These are phyloP conservation scores for Colletotrichum salicis DNA, from an alignment of 2,329 filamentous ascomycete genomes.

Conservation along the genomic window DNA sequence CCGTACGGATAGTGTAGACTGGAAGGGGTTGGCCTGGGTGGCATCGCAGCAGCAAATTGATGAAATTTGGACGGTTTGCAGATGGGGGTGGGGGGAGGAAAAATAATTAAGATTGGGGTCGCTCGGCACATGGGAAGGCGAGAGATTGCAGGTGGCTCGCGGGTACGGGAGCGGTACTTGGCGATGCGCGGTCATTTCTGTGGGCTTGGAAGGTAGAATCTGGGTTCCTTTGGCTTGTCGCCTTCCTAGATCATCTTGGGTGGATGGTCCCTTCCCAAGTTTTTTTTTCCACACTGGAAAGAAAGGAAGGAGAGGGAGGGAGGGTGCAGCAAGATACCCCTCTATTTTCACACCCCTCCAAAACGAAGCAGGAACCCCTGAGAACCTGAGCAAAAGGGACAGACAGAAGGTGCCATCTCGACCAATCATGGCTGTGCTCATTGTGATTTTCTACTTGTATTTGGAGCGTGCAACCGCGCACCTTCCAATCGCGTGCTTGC, in stretches of 20 bases:
- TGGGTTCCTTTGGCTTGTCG: neutral
- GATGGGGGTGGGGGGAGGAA: neutral
- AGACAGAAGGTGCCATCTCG: neutral
- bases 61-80: slow-evolving; percentile 8
- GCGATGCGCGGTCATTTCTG: neutral
- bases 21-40: neutral
- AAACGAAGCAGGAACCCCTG: neutral
- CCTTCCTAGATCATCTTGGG: neutral
- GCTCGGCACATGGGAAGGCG: slow-evolving; percentile 25
- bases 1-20: neutral
- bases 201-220: neutral
- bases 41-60: slow-evolving; percentile 16
- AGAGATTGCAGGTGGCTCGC: slow-evolving; percentile 19
- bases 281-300: neutral
- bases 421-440: neutral
- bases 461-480: neutral
- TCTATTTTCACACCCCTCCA: slow-evolving; percentile 9
- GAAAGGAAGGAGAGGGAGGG: neutral
- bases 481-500: slow-evolving; percentile 24
- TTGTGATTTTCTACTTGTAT: neutral
- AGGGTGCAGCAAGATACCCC: neutral
- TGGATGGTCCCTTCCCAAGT: neutral
- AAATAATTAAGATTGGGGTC: slow-evolving; percentile 26
- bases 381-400: slow-evolving; percentile 11
- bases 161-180: slow-evolving; percentile 23